A percentile compares a stretch with the other conserved stretches of the same genome.
phyloP scores from a whole-genome alignment of 768 basidiomycete genomes.

The Amanita exitialis region DNA sequence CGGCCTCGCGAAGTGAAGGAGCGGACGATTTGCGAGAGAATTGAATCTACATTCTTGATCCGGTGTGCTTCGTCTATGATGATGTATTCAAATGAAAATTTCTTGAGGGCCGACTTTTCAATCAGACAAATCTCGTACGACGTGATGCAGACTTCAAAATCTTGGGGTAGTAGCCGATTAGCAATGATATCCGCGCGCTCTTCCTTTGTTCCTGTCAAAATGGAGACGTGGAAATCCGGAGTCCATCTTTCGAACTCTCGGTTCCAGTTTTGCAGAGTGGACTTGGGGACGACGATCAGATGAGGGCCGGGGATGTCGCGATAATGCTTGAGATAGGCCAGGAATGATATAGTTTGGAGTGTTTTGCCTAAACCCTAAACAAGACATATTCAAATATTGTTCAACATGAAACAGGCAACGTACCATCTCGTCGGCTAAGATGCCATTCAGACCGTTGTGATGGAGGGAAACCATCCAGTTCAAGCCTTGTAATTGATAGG shows the following conservation, averaged over 20 bases:
- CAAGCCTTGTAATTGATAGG: constrained; percentile 91
- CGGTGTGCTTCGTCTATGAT: constrained; percentile 98
- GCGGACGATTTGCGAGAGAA: constrained; percentile 90
- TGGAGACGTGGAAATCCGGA: constrained; percentile 72
- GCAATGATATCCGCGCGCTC: constrained; percentile 80
- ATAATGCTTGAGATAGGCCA: constrained; percentile 88
- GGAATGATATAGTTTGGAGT: constrained; percentile 94
- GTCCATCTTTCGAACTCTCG: constrained; percentile 92
- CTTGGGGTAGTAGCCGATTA: constrained; percentile 67
- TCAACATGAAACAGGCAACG: constrained; percentile 5
- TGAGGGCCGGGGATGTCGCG: constrained; percentile 72
- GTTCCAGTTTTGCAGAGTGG: constrained; percentile 93
- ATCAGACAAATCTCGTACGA: constrained; percentile 96
- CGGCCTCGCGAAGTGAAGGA: constrained; percentile 83
- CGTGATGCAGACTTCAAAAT: constrained; percentile 93
- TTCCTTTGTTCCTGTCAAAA: constrained; percentile 82
- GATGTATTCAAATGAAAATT: constrained; percentile 96
- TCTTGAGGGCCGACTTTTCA: constrained; percentile 86
- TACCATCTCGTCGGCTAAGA: constrained; percentile 95
- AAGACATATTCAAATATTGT: not conserved
- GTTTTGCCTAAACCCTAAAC: constrained; percentile 93
- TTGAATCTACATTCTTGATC: constrained; percentile 97
- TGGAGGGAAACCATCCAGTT: constrained; percentile 98
- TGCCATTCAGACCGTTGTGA: constrained; percentile 94
- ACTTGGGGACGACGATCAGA: constrained; percentile 96